These are phyloP conservation scores for Helminthosporium solani DNA, from an alignment of 2,329 filamentous ascomycete genomes.

Conservation along the genomic window DNA sequence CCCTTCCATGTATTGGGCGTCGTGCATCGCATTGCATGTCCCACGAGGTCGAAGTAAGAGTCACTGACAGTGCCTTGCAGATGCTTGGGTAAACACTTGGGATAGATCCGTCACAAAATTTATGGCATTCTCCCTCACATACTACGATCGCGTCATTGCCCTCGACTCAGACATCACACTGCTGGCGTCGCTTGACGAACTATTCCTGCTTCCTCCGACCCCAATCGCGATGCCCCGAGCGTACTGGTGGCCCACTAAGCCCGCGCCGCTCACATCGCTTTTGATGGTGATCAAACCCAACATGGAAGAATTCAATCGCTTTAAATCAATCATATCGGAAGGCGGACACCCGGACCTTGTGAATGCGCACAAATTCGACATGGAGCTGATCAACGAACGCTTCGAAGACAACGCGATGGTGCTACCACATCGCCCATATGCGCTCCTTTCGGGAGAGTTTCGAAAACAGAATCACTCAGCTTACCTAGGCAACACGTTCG, in stretches of 20 bases:
- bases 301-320: slow-evolving; percentile 49
- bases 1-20: slow-evolving; percentile 6
- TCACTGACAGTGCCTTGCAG: slow-evolving; percentile 20
- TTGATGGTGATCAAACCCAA: slow-evolving; percentile 64
- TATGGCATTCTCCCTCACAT: slow-evolving; percentile 65
- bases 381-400: slow-evolving; percentile 66
- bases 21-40: slow-evolving; percentile 1
- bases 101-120: slow-evolving; percentile 67
- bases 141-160: slow-evolving; percentile 60
- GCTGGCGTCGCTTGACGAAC: slow-evolving; percentile 65
- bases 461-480: slow-evolving; percentile 53
- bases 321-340: slow-evolving; percentile 31
- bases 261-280: slow-evolving; percentile 59
- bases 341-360: slow-evolving; percentile 32
- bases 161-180: slow-evolving; percentile 66
- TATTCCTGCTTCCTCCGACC: slow-evolving; percentile 65
- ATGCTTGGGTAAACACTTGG: slow-evolving; percentile 53
- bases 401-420: slow-evolving; percentile 61
- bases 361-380: slow-evolving; percentile 56
- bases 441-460: slow-evolving; percentile 64
- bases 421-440: slow-evolving; percentile 64
- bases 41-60: slow-evolving; percentile 10
- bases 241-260: slow-evolving; percentile 64
- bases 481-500: slow-evolving; percentile 55
- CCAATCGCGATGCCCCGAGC: slow-evolving; percentile 68